Evolutionary conservation across 1,139 yeast species (phyloP).

Genomic region (Eremothecium coryli): DNA sequence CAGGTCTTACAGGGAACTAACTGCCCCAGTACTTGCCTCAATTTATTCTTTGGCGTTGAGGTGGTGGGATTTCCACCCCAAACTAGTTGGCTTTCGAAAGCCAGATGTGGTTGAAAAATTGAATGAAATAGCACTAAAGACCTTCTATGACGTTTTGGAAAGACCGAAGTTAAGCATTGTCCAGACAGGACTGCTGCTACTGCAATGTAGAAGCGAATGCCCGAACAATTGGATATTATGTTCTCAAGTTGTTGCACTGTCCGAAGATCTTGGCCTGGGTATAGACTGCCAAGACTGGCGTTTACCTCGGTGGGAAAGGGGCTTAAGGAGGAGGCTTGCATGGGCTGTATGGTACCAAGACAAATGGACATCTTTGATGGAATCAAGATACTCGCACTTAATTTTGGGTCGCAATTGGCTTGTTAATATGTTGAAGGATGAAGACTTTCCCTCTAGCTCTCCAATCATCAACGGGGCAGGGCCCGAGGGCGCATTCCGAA

Average conservation of each 20-base stretch:
- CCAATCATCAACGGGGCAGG: slow-evolving; percentile 16
- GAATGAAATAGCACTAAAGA: slow-evolving; percentile 47
- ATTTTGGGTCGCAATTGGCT: slow-evolving; percentile 60
- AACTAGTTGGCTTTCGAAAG: slow-evolving; percentile 49
- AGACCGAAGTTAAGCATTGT: slow-evolving; percentile 73
- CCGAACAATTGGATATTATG: slow-evolving; percentile 69
- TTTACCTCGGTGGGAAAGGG: slow-evolving; percentile 87
- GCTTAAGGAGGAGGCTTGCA: slow-evolving; percentile 70
- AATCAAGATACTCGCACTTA: slow-evolving; percentile 71
- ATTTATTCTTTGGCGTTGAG: slow-evolving; percentile 67
- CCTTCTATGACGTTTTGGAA: slow-evolving; percentile 51
- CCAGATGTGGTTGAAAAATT: slow-evolving; percentile 54
- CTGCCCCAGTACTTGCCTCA: slow-evolving; percentile 69
- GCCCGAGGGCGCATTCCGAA: not conserved
- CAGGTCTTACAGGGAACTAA: slow-evolving; percentile 66
- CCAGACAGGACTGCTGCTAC: slow-evolving; percentile 61
- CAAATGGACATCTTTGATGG: slow-evolving; percentile 74
- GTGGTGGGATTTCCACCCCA: slow-evolving; percentile 81
- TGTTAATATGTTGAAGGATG: slow-evolving; percentile 52
- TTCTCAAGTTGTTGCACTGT: slow-evolving; percentile 75
- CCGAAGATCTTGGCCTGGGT: slow-evolving; percentile 82
- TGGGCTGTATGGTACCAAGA: slow-evolving; percentile 92
- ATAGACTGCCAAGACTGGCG: slow-evolving; percentile 82
- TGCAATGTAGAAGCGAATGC: slow-evolving; percentile 53
- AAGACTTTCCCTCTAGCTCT: slow-evolving; percentile 59